Base-by-base conservation (phyloP, 23 red algal species). In the Pyropia yezoensis region DNA sequence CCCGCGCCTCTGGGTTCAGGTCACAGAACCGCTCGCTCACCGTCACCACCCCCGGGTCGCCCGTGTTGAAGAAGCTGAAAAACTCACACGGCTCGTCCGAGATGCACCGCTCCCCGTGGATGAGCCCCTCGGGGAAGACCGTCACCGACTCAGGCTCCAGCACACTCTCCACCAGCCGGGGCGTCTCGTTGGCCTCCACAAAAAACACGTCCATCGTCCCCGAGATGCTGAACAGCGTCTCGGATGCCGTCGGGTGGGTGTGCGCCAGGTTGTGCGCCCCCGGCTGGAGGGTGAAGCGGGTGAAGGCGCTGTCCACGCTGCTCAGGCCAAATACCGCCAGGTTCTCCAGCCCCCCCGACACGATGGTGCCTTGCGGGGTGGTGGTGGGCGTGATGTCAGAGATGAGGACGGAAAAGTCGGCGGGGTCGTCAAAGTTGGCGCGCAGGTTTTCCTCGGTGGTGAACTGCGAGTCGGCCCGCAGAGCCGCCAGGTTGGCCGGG, bases 71-170 rank as follows among this genome's bases (percentile, higher is more conserved):
- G 4, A 68, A 53, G 33, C 69, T 75, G 57, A 87, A 50, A 55
- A 87, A 77, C 22, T 65, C 39, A 22, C 70, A 76, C 47, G 65
- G 61, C 15, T 20, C 15, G 15, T 65, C 32, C 15, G 61, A 71
- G 63, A 87, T 77, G 32, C 72, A 77, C n/a, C 27, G 52, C 18
- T 72, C 71, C 14, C 33, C 30, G 49, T 87, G 82, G 27, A 77
- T 68, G 59, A 77, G 62, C 0, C 71, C 82, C 57, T 77, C 65
- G n/a, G 82, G 82, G 63, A 87, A 87, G 1, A 87, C 63, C 14
- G 82, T 87, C 4, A 61, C 59, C 27, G 73, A 65, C 25, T 70
- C 82, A 18, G 73, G 29, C 22, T 59, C 32, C 30, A 87, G 53
- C 17, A 62, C 29, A 21, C 75, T 87, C 5, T 54, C 61, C 18